Base-by-base conservation (phyloP, 441 rosid species). In the Erodium trifolium region DNA sequence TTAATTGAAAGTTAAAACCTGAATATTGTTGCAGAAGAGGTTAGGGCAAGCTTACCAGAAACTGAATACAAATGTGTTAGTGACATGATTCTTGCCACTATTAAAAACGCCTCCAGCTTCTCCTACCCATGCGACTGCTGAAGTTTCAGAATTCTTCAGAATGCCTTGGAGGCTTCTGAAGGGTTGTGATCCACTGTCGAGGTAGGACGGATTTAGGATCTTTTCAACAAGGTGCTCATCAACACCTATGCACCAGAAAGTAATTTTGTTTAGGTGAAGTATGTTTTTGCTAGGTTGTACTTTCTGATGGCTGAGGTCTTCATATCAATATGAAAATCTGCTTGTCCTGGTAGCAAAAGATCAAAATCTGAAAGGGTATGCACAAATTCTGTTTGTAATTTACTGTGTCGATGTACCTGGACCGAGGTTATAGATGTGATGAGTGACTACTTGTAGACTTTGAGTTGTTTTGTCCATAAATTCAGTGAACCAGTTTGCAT, bases 101-200 rank as follows among this genome's bases (percentile, higher is more conserved):
- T 94, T 94, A 80, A 88, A 92, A 63, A 97, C 99, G 29, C 99
- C 98, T 75, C 99, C 99, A 34, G 99, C 67, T 76, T 94, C 99
- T 43, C 99, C 93, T 77, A 94, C 95, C 99, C 98, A 90, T 17
- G 95, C 88, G 41, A 57, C 79, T 19, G 87, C 87, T n/a, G 84
- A 77, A 59, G 91, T 83, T 77, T 73, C 69, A 64, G 96, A 83
- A 66, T 63, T 81, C 75, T 79, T 84, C 45, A 94, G 75, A 59
- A 75, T 70, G 68, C 75, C 77, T 69, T 79, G 81, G 27, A 94
- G 85, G 80, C 69, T 72, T 5, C 78, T 78, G 75, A 87, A 94
- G 23, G 89, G 83, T 2, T 4, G 59, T 1, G 82, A 79, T 77
- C 77, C 96, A 39, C 82, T 77, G 67, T 92, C 94, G 29, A 94